These are phyloP conservation scores for Datura wrightii DNA, from an alignment of 257 asterid species.

Conservation along the genomic window DNA sequence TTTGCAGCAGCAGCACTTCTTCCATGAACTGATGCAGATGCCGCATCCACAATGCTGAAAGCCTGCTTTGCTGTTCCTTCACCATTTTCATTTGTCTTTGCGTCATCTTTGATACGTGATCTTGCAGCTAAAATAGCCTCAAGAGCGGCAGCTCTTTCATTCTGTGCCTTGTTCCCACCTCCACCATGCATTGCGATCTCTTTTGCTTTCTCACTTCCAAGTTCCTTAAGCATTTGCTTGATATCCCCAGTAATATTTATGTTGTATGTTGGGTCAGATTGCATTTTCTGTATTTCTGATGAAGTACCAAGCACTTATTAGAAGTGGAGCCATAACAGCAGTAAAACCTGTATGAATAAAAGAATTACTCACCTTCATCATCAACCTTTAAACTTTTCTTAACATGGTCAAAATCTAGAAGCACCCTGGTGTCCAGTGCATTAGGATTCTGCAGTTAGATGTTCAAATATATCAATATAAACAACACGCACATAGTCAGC, in stretches of 20 bases:
- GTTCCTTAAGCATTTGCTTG: slow-evolving; percentile 91
- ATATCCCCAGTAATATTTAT: slow-evolving; percentile 85
- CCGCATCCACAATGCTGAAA: slow-evolving; percentile 96
- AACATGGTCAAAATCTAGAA: slow-evolving; percentile 86
- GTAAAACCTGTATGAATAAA: background rate
- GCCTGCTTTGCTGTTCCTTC: slow-evolving; percentile 61
- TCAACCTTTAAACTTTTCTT: slow-evolving; percentile 83
- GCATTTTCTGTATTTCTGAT: slow-evolving; percentile 75
- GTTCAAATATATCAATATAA: slow-evolving; percentile 35
- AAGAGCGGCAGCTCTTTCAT: slow-evolving; percentile 91
- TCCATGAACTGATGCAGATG: slow-evolving; percentile 98
- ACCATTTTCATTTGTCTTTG: slow-evolving; percentile 48
- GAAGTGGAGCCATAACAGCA: slow-evolving; percentile 12
- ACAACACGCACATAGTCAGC: slow-evolving; percentile 13
- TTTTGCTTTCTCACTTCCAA: slow-evolving; percentile 90
- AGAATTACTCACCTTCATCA: slow-evolving; percentile 72
- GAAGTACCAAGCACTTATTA: slow-evolving; percentile 15
- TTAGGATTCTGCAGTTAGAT: slow-evolving; percentile 74
- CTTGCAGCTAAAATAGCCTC: slow-evolving; percentile 87
- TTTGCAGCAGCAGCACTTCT: slow-evolving; percentile 98
- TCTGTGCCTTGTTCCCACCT: slow-evolving; percentile 92
- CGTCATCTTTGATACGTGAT: slow-evolving; percentile 81
- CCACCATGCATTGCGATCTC: slow-evolving; percentile 97
- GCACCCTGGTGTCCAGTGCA: slow-evolving; percentile 79
- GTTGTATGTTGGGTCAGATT: slow-evolving; percentile 84